These are phyloP conservation scores for Pseudisothecium myosuroides DNA, from an alignment of 225 moss, liverwort and hornwort species.

Conservation along the genomic window DNA sequence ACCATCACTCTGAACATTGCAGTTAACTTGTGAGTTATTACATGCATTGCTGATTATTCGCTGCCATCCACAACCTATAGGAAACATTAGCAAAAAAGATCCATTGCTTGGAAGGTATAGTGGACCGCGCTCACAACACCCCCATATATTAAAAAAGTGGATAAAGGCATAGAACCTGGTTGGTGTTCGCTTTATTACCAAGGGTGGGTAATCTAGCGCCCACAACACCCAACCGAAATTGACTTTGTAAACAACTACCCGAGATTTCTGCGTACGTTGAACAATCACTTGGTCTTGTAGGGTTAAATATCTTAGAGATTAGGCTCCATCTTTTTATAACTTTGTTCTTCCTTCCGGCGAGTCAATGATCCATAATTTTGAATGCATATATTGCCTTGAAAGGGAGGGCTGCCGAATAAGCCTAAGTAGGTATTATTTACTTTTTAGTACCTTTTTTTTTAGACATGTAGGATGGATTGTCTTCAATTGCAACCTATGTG, in stretches of 20 bases:
- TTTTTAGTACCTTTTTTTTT: background rate
- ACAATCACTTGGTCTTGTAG: background rate
- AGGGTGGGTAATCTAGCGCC: too few relatives aligned
- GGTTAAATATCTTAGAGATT: background rate
- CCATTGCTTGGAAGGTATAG: too few relatives aligned
- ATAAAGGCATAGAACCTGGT: too few relatives aligned
- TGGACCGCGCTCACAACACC: too few relatives aligned
- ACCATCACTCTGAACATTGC: too few relatives aligned
- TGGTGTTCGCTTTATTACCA: too few relatives aligned
- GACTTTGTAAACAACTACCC: background rate
- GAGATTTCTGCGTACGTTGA: fast-evolving
- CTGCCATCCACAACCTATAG: too few relatives aligned
- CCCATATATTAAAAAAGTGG: too few relatives aligned
- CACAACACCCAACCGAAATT: background rate
- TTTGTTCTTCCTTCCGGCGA: background rate
- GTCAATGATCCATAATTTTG: background rate
- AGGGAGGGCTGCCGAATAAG: too few relatives aligned
- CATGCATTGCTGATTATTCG: too few relatives aligned
- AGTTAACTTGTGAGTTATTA: too few relatives aligned
- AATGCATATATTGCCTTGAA: background rate
- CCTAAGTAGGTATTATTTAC: background rate
- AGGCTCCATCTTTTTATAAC: background rate
- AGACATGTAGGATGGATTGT: background rate
- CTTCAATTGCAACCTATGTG: background rate
- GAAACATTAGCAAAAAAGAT: too few relatives aligned